Evolutionary conservation across 306 rosid genomes (phyloP).

Genomic region (Luffa acutangula): DNA sequence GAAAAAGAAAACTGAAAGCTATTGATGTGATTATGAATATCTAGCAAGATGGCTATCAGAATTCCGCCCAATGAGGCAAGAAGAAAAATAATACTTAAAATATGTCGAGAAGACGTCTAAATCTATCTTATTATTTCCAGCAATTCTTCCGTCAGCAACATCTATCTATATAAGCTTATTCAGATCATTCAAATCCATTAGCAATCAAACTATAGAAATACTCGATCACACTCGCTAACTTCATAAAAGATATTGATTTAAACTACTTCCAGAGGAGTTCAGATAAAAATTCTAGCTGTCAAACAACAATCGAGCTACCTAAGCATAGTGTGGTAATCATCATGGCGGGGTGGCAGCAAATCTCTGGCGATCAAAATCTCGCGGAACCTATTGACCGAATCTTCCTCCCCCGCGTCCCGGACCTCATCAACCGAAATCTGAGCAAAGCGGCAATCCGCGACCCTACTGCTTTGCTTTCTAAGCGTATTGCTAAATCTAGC

Average conservation of each 20-base stretch:
- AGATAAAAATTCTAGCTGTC: background rate
- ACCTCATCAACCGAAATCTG: conserved; percentile 67
- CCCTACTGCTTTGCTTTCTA: conserved; percentile 58
- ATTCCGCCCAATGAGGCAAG: background rate
- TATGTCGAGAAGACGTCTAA: background rate
- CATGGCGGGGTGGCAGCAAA: conserved; percentile 65
- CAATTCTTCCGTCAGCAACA: background rate
- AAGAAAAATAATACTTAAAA: background rate
- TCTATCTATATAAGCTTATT: background rate
- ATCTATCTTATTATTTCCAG: background rate
- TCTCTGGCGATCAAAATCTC: conserved; percentile 40
- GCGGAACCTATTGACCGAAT: conserved; percentile 61
- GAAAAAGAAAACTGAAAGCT: too few relatives aligned
- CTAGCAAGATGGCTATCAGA: background rate
- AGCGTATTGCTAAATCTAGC: conserved; percentile 43
- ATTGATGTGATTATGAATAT: background rate
- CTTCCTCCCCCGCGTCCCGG: conserved; percentile 87
- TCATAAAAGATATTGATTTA: background rate
- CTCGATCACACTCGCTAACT: background rate
- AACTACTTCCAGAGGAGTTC: background rate
- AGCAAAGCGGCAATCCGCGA: conserved; percentile 53
- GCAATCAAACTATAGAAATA: background rate
- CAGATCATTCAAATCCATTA: background rate
- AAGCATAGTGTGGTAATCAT: conserved; percentile 86
- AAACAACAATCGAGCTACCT: conserved; percentile 33